These are phyloP conservation scores for Rosa hybrid DNA, from an alignment of 331 rosid genomes.

Conservation along the genomic window DNA sequence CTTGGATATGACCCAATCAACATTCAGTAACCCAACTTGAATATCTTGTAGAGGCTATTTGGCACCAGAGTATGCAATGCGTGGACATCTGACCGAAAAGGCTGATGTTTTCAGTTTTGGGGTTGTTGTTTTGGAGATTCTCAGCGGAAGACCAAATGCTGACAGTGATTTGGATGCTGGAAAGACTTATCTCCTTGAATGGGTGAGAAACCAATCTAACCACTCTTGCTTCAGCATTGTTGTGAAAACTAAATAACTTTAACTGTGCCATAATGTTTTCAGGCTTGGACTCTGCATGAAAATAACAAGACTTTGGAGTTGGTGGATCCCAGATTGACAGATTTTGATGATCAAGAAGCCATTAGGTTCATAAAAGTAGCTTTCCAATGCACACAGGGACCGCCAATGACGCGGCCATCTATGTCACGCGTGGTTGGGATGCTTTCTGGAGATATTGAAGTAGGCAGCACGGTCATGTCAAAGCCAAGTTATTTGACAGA, in stretches of 20 bases:
- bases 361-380: constrained; percentile 21
- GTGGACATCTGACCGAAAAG: too few species aligned
- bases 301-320: constrained; percentile 11
- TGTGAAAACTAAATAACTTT: too few species aligned
- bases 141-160: constrained; percentile 29
- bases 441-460: constrained; percentile 27
- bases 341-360: constrained; percentile 22
- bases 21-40: too few species aligned
- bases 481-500: constrained; percentile 41
- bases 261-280: too few species aligned
- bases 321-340: constrained; percentile 23
- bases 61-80: too few species aligned
- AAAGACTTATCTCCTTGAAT: constrained; percentile 29
- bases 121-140: constrained; percentile 15
- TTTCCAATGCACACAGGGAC: constrained; percentile 34
- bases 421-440: constrained; percentile 38
- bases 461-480: constrained; percentile 6
- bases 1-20: too few species aligned
- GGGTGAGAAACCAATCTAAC: neutral
- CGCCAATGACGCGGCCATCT: constrained; percentile 27
- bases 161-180: constrained; percentile 1
- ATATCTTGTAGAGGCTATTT: too few species aligned
- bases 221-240: too few species aligned
- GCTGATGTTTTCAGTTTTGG: too few species aligned
- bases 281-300: constrained; percentile 35